A percentile compares a stretch with the other conserved stretches of the same genome.
Evolutionary conservation across 371 early-diverging fungal genomes (phyloP).

Genomic region (Apophysomyces ossiformis): DNA sequence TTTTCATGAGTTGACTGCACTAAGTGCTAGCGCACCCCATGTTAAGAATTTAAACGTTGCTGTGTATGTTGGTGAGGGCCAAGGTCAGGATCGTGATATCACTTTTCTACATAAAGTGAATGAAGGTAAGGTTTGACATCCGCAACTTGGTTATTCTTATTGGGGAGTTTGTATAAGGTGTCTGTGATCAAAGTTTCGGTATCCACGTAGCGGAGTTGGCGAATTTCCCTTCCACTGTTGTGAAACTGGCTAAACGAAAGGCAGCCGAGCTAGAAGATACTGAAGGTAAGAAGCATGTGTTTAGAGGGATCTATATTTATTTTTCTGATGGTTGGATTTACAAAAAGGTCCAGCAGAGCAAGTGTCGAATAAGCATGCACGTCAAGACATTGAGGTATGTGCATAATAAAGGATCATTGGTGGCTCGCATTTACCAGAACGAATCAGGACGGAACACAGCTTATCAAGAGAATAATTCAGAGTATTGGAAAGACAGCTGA

Average conservation of each 20-base stretch:
- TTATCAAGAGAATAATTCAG: slow-evolving; percentile 30
- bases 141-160: slow-evolving; percentile 13
- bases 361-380: slow-evolving; percentile 22
- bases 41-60: slow-evolving; percentile 91
- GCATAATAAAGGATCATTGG: neutral
- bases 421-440: slow-evolving; percentile 3
- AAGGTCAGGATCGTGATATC: slow-evolving; percentile 56
- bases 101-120: slow-evolving; percentile 90
- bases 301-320: slow-evolving; percentile 20
- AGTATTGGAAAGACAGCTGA: slow-evolving; percentile 48
- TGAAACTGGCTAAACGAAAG: slow-evolving; percentile 85
- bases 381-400: slow-evolving; percentile 45
- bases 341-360: slow-evolving; percentile 11
- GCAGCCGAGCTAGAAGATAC: slow-evolving; percentile 85
- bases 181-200: slow-evolving; percentile 98
- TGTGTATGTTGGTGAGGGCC: slow-evolving; percentile 63
- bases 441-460: slow-evolving; percentile 20
- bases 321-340: slow-evolving; percentile 3
- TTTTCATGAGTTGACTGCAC: slow-evolving; percentile 96
- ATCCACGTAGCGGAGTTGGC: slow-evolving; percentile 98
- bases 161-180: slow-evolving; percentile 55
- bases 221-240: slow-evolving; percentile 88
- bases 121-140: slow-evolving; percentile 51
- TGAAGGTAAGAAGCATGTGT: slow-evolving; percentile 16
- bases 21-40: slow-evolving; percentile 66